These are phyloP conservation scores for Endotrypanum monterogeii DNA, from an alignment of 208 protist genomes.

Conservation along the genomic window DNA sequence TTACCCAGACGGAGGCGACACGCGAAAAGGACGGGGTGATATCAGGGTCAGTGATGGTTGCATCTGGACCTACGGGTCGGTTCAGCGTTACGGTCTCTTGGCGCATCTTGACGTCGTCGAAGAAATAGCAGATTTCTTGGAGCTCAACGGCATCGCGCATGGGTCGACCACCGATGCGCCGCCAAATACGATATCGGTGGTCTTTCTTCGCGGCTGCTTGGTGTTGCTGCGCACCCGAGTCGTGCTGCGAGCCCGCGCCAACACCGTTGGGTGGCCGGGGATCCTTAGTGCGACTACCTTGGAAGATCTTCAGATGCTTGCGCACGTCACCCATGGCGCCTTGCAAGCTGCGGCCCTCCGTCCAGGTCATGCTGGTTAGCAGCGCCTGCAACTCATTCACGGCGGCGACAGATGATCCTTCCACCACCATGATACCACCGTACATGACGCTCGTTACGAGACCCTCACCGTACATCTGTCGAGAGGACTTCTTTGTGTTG, in stretches of 20 bases:
- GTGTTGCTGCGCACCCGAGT: background rate
- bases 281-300: conserved; percentile 10
- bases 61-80: background rate
- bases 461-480: conserved; percentile 66
- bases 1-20: conserved; percentile 67
- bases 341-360: conserved; percentile 27
- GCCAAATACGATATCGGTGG: conserved; percentile 49
- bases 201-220: conserved; percentile 1
- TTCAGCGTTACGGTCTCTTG: conserved; percentile 27
- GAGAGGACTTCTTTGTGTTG: conserved; percentile 27
- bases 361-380: conserved; percentile 50
- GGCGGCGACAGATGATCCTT: conserved; percentile 49
- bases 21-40: conserved; percentile 42
- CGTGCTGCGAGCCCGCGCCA: background rate
- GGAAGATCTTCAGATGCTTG: conserved; percentile 30
- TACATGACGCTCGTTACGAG: conserved; percentile 90
- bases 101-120: conserved; percentile 31
- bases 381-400: conserved; percentile 43
- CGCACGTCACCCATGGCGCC: conserved; percentile 45
- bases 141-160: conserved; percentile 71
- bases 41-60: conserved; percentile 24
- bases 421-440: conserved; percentile 69
- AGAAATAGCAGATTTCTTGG: conserved; percentile 47
- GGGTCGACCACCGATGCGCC: conserved; percentile 57
- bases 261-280: background rate